These are phyloP conservation scores for Baorangia bicolor DNA, from an alignment of 768 basidiomycete genomes.

Conservation along the genomic window DNA sequence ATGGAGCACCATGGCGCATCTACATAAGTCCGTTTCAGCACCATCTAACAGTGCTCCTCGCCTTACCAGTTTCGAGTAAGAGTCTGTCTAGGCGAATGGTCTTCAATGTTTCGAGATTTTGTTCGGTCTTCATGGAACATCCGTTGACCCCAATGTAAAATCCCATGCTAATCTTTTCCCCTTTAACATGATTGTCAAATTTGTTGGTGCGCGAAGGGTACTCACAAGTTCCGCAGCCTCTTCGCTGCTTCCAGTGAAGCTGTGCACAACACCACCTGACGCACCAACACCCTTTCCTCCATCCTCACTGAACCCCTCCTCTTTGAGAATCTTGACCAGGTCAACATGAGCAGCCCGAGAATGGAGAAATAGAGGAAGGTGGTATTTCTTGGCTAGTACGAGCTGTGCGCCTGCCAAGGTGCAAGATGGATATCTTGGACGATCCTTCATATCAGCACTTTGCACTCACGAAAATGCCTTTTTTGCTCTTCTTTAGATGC, in stretches of 20 bases:
- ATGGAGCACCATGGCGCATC: conserved; percentile 77
- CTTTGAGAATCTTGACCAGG: conserved; percentile 60
- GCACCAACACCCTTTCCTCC: conserved; percentile 56
- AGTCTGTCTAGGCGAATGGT: conserved; percentile 58
- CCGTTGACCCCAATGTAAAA: conserved; percentile 65
- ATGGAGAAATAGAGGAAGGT: conserved; percentile 79
- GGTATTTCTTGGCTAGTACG: conserved; percentile 62
- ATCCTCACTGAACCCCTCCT: conserved; percentile 60
- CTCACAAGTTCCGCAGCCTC: conserved; percentile 68
- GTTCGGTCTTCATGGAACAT: conserved; percentile 71
- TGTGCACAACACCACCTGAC: conserved; percentile 78
- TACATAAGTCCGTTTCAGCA: conserved; percentile 22
- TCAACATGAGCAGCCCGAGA: conserved; percentile 75
- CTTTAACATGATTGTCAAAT: not conserved
- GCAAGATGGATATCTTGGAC: not conserved
- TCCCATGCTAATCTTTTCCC: conserved; percentile 64
- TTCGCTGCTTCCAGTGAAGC: conserved; percentile 66
- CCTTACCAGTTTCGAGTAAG: conserved; percentile 72
- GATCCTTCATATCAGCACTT: not conserved
- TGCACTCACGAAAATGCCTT: conserved; percentile 56
- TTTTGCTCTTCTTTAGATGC: conserved; percentile 59
- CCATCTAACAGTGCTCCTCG: not conserved
- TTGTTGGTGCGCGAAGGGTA: not conserved
- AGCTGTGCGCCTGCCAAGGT: conserved; percentile 50
- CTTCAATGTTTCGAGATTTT: conserved; percentile 56